Conservation (phyloP, 106 monocot genomes). For the Apostasia shenzhenica region DNA sequence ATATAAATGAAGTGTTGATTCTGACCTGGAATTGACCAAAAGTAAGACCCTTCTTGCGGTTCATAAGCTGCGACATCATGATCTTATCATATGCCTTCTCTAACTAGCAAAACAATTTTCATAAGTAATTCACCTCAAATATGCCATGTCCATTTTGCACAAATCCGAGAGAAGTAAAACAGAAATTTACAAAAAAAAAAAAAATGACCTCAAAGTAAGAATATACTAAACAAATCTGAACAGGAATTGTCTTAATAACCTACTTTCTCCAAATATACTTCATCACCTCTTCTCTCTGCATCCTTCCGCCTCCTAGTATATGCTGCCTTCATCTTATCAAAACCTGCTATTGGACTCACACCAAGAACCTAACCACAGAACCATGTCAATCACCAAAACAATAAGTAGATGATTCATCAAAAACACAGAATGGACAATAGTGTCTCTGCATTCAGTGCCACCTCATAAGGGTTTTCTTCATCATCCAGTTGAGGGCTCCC, state of each 20-base stretch:
- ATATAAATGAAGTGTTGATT: background rate
- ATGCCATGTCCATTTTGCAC: background rate
- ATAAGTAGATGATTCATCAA: background rate
- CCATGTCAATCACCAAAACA: background rate
- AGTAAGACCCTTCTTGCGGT: constrained; percentile 78
- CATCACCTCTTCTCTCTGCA: constrained; percentile 82
- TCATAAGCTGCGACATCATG: constrained; percentile 90
- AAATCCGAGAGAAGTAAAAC: background rate
- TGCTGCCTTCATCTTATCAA: constrained; percentile 77
- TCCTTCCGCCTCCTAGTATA: constrained; percentile 74
- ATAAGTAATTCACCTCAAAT: background rate
- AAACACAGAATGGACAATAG: background rate
- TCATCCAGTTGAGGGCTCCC: constrained; percentile 36
- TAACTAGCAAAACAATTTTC: constrained; percentile 34
- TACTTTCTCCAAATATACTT: constrained; percentile 56
- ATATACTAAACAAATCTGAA: constrained; percentile 2
- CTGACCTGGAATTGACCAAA: constrained; percentile 89
- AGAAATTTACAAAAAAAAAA: background rate
- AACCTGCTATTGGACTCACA: constrained; percentile 68
- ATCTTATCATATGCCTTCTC: constrained; percentile 93
- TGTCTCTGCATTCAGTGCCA: constrained; percentile 4
- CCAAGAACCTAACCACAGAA: constrained; percentile 64
- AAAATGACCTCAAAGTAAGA: background rate
- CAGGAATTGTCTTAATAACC: constrained; percentile 11
- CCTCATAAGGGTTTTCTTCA: constrained; percentile 90